phyloP scores from a whole-genome alignment of 495 filamentous ascomycete species.

The Talaromyces nanjingensis region DNA sequence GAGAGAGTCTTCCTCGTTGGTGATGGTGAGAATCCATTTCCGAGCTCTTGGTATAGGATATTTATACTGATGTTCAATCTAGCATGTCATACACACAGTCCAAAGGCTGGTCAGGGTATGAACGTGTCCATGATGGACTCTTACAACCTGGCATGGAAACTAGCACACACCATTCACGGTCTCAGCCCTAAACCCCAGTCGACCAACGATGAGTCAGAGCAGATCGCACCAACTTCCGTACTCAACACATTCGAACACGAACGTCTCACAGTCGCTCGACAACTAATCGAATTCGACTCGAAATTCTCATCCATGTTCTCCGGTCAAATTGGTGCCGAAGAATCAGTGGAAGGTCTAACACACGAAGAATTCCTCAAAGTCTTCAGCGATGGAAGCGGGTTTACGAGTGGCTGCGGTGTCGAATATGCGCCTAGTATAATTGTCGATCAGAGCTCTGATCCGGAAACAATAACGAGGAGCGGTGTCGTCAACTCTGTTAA shows the following conservation, averaged over 20 bases:
- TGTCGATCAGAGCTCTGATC: conserved; percentile 19
- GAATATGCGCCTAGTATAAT: conserved; percentile 38
- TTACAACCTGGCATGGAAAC: conserved; percentile 73
- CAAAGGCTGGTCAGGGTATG: conserved; percentile 74
- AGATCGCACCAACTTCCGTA: conserved; percentile 39
- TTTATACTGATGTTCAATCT: not conserved
- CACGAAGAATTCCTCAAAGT: conserved; percentile 47
- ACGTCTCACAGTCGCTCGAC: conserved; percentile 59
- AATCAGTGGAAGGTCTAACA: conserved; percentile 29
- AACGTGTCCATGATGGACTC: conserved; percentile 59
- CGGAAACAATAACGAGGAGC: not conserved
- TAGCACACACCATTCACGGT: conserved; percentile 51
- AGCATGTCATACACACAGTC: conserved; percentile 46
- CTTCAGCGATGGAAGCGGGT: conserved; percentile 38
- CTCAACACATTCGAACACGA: conserved; percentile 66
- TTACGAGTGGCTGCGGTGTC: conserved; percentile 40
- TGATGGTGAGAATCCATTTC: conserved; percentile 21
- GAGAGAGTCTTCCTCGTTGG: conserved; percentile 52
- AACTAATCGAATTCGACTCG: conserved; percentile 68
- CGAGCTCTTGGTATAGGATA: not conserved
- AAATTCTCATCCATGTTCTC: conserved; percentile 46
- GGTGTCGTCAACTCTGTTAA: not conserved
- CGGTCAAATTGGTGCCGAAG: conserved; percentile 35
- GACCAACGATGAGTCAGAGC: not conserved
- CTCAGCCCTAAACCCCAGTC: not conserved